Base-by-base conservation (phyloP, 2,329 filamentous ascomycete species). In the Nemania sp. region DNA sequence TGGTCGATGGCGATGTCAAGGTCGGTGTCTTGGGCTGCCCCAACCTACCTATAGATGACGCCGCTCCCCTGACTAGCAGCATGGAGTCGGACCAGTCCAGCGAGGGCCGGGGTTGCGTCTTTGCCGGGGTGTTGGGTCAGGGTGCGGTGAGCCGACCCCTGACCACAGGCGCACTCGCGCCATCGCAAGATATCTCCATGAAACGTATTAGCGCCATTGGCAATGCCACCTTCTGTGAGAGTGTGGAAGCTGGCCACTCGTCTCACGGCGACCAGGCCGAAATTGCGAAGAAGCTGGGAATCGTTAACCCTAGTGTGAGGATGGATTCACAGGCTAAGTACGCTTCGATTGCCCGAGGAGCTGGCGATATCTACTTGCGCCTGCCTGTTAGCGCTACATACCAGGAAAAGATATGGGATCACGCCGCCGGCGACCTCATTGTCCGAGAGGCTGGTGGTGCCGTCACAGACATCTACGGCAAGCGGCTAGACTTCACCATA, bases 281-380 rank as follows among this genome's bases (percentile, higher is more conserved):
- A 64, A 95, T 99, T 67, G 91, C 94, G 6, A 75, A 83, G 66
- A 88, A 86, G 68, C 82, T 99, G 5, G 91, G 91, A 49, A 96
- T 99, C 72, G 93, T 89, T 19, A 86, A 84, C 65, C 84, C 89
- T n/a, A 91, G 89, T 63, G 92, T 99, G 56, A 85, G 93, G 61
- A 94, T 99, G 88, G 94, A 99, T 76, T 96, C 90, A 47, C 94
- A 99, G 75, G 93, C 94, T 65, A 99, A 99, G 75, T 99, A 99
- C 75, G 93, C 88, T 58, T 94, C 90, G 30, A 96, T 99, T 70
- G 94, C 94, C 30, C 82, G 94, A 59, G 94, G 94, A 40, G 91
- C 92, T 5, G 94, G 92, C 44, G 94, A 99, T 69, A 86, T 99
- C 61, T 99, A 99, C 75, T 81, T 99, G 53, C 84, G 95, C 49